Base-by-base conservation (phyloP, 129 eudicot species). In the Silybum marianum region DNA sequence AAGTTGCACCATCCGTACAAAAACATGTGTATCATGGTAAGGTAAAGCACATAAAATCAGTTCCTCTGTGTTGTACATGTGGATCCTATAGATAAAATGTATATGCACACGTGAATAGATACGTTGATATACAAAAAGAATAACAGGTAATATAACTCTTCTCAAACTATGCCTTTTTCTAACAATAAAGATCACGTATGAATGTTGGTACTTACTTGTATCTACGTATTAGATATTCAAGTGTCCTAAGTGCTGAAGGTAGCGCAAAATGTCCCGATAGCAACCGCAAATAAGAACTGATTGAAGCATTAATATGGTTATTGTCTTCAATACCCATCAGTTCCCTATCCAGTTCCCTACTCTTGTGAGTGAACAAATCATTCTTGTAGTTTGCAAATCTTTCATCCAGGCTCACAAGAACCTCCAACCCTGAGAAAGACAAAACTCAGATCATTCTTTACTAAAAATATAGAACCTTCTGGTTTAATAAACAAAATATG, bases 181-280 rank as follows among this genome's bases (percentile, higher is more conserved):
- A 25, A 78, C 74, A 25, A 74, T 25, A 42, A 26, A 85, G 67
- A 28, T 48, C n/a, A 74, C 24, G 39, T 48, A 22, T 54, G 46
- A 81, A 74, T 68, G 39, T 36, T 18, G 26, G 23, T 40, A 34
- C 89, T 79, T 90, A 93, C 97, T 92, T 92, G 90, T 90, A 95
- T 89, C 99, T 87, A 76, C 98, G 97, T 34, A 95, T 89, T 78
- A 95, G 86, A 84, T 92, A 95, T 89, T 95, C 99, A 6, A 95
- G 77, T 6, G 98, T 92, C 87, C 86, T 88, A 26, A 88, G 72
- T 7, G 97, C 92, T 23, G 97, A 87, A 62, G 84, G 83, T 48
- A 79, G 77, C 71, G 86, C 84, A 36, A 95, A 84, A 81, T 90
- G 75, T 76, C 99, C 99, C 0, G 99, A 93, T 23, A 95, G 77